Evolutionary conservation across 768 basidiomycete genomes (phyloP), one percentile per base, ranked within the genome.

Genomic region (Podaxis sp.): DNA sequence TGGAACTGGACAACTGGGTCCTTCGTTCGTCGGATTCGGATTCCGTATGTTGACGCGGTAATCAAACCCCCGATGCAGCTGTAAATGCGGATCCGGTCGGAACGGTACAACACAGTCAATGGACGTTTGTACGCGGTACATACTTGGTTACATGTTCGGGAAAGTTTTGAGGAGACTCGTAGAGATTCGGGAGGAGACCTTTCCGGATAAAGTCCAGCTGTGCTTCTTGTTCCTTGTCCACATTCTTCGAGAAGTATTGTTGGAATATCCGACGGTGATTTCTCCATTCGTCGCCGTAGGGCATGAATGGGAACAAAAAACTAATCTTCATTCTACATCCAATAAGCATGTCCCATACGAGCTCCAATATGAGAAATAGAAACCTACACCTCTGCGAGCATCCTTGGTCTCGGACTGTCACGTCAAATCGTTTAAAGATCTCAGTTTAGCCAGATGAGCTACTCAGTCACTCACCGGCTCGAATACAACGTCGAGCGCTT

Each of bases 401-500:
- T 52, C 28, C 16, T 36, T n/a, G 35, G 27, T 16, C 28, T 28
- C 13, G 51, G 51, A 10, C 51, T 52, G 18, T 47, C 46, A 7
- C 7, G 32, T 32, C 9, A 32, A 32, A 2, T 32, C 9, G 32
- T n/a, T n/a, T 16, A n/a, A 36, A 2, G 13, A 13, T 50, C 13
- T 13, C 27, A 36, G 35, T 16, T 23, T 11, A 16, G n/a, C 38
- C 10, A 3, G 27, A 35, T 25, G 10, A 5, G 25, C 13, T 48
- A 11, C 7, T n/a, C 18, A 18, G 14, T 28, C 2, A 18, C 62
- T 23, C 38, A 65, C 64, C 65, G 56, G 13, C 56, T 56, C 3
- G 65, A 66, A 58, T 66, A 66, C 3, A 62, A 47, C 2, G 47
- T 18, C 5, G 62, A 63, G 1, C 65, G 61, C 37, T 57, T 61